These are phyloP conservation scores for Vararia minispora DNA, from an alignment of 768 basidiomycete genomes.

Conservation along the genomic window DNA sequence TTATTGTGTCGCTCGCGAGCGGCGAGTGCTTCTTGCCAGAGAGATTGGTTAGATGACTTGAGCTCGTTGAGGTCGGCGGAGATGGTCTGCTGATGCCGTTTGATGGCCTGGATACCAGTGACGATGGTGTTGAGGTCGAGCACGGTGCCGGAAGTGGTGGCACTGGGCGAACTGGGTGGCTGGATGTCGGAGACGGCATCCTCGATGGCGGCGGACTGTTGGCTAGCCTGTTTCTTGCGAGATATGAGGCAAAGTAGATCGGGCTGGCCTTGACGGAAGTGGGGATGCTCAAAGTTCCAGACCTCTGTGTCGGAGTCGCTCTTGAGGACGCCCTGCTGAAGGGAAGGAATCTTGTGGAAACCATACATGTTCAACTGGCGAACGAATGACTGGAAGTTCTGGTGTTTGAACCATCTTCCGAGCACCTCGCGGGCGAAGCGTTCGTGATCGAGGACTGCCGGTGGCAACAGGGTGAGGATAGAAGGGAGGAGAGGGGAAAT, in stretches of 20 bases:
- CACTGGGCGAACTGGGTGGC: constrained; percentile 4
- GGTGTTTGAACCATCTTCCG: constrained; percentile 95
- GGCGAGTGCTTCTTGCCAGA: constrained; percentile 88
- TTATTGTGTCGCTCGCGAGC: constrained; percentile 77
- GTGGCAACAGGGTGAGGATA: background rate
- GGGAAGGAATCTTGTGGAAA: constrained; percentile 90
- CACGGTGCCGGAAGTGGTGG: constrained; percentile 8
- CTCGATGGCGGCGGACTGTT: constrained; percentile 23
- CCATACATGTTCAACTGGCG: constrained; percentile 95
- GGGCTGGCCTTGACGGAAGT: constrained; percentile 83
- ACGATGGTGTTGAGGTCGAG: constrained; percentile 74
- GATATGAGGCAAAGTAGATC: constrained; percentile 82
- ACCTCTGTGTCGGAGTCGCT: constrained; percentile 72
- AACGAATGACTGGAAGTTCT: constrained; percentile 88
- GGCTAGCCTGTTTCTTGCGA: constrained; percentile 55
- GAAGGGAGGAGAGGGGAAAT: background rate
- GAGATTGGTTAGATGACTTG: constrained; percentile 72
- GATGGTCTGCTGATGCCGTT: constrained; percentile 88
- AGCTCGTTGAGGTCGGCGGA: constrained; percentile 81
- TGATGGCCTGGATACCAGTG: constrained; percentile 75
- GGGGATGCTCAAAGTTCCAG: constrained; percentile 87
- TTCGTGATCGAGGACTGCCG: constrained; percentile 80
- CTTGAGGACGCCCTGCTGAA: constrained; percentile 88
- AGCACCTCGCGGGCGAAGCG: constrained; percentile 83
- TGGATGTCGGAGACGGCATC: constrained; percentile 14